These are phyloP conservation scores for Carex pumila DNA, from an alignment of 176 grass and related monocot genomes.

Conservation along the genomic window DNA sequence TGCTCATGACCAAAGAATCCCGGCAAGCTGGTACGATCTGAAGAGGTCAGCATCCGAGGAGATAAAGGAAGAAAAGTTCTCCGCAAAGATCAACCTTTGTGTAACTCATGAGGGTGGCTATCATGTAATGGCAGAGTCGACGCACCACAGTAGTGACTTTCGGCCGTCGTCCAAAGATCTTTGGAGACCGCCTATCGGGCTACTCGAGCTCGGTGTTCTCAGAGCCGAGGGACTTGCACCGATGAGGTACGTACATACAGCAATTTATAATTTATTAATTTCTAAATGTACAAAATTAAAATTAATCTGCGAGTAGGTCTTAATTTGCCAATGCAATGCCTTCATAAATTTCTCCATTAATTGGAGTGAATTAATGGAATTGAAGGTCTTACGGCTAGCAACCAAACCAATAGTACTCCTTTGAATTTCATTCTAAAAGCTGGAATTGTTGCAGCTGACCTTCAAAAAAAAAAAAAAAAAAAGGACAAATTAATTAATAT, in stretches of 20 bases:
- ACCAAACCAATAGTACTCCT: too few relatives aligned
- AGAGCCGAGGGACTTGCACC: constrained; percentile 36
- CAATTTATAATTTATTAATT: background rate
- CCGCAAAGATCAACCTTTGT: constrained; percentile 15
- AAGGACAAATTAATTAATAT: too few relatives aligned
- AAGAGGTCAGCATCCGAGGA: background rate
- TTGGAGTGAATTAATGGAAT: background rate
- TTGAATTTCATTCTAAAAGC: background rate
- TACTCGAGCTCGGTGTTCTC: constrained; percentile 72
- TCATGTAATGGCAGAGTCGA: constrained; percentile 81
- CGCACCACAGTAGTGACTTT: constrained; percentile 75
- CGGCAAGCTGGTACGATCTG: constrained; percentile 17
- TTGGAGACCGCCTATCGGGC: constrained; percentile 42
- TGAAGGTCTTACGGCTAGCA: too few relatives aligned
- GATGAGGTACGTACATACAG: constrained; percentile 15
- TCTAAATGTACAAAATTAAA: background rate
- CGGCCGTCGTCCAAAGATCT: constrained; percentile 50
- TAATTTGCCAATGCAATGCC: background rate
- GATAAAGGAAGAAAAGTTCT: constrained; percentile 23
- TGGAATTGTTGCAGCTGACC: background rate
- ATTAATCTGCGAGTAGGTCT: background rate
- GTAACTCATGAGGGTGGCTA: constrained; percentile 72
- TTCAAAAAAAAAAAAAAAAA: background rate
- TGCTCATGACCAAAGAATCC: background rate
- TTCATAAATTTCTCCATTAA: background rate